Base-by-base conservation (phyloP, 2,329 filamentous ascomycete genomes). In the Neofusicoccum sp. region DNA sequence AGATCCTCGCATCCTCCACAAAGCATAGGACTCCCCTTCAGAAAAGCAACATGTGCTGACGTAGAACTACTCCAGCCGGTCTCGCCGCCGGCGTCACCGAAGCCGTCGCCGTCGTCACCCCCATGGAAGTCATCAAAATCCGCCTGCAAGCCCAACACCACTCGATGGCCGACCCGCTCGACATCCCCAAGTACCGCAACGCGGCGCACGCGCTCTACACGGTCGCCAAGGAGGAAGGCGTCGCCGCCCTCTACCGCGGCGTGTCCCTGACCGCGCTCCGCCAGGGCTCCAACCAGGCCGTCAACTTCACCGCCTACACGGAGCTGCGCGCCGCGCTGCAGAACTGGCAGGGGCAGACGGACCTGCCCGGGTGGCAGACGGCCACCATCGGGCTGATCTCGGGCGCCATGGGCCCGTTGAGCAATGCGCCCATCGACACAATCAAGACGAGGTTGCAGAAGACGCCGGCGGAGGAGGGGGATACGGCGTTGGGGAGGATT, bases 81-180 rank as follows among this genome's bases (percentile, higher is more conserved):
- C 88, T 99, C 49, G 87, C 91, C 29, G 95, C 95, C 31, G 95
- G 95, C 79, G 88, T 99, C 16, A 98, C 95, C 22, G 95, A 99
- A 84, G 95, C 95, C 67, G 94, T 99, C 48, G 89, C 91, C 54
- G 92, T 99, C 58, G 95, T 99, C 63, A 97, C 93, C 34, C 95
- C 95, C 5, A 99, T 99, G 95, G 95, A 99, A 82, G 95, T 99
- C 66, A 87, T 99, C 80, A 99, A 99, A 86, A 99, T 99, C 76
- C 91, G 95, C 54, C 86, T 99, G 70, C 95, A 99, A 84, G 94
- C 94, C 4, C 95, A 99, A 81, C 92, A 97, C 81, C 95, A 99
- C 86, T 92, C 88, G 76, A 95, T 99, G 89, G 93, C 95, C 54
- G 95, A 99, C 76, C 95, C 95, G 5, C 88, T 98, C 69, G 95